A percentile compares a stretch with the other conserved stretches of the same genome.
Conservation (phyloP, 257 asterid species). For the Solanum verrucosum region DNA sequence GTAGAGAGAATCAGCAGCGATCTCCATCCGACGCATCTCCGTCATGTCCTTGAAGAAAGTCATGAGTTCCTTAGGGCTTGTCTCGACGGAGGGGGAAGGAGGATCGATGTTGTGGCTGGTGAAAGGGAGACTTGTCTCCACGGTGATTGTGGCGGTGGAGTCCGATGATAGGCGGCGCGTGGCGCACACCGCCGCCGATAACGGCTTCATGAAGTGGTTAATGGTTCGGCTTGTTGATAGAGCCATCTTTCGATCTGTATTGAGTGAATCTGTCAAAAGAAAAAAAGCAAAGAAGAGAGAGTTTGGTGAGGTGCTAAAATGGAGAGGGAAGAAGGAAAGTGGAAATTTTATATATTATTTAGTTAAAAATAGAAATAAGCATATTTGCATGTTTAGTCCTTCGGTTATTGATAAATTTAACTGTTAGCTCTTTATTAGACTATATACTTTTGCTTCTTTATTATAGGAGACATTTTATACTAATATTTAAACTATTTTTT, state of each 20-base stretch:
- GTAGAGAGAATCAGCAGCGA: constrained; percentile 94
- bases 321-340: neutral
- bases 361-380: neutral
- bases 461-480: neutral
- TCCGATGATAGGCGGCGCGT: constrained; percentile 50
- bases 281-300: neutral
- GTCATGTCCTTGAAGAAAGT: constrained; percentile 78
- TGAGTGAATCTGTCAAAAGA: neutral
- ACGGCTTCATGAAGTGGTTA: constrained; percentile 19
- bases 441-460: neutral
- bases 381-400: neutral
- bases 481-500: neutral
- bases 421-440: neutral
- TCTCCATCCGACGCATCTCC: constrained; percentile 91
- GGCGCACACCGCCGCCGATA: constrained; percentile 24
- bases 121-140: constrained; percentile 85
- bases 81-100: constrained; percentile 73
- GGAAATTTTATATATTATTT: neutral
- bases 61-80: constrained; percentile 56
- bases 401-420: neutral
- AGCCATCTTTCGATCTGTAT: constrained; percentile 32
- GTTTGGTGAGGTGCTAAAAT: neutral
- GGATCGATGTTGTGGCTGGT: constrained; percentile 83
- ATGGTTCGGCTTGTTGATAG: constrained; percentile 46
- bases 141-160: constrained; percentile 46